Percentiles rank a stretch among this genome's conserved stretches.
phyloP scores from a whole-genome alignment of 179 eudicot genomes.

The Gypsophila paniculata region DNA sequence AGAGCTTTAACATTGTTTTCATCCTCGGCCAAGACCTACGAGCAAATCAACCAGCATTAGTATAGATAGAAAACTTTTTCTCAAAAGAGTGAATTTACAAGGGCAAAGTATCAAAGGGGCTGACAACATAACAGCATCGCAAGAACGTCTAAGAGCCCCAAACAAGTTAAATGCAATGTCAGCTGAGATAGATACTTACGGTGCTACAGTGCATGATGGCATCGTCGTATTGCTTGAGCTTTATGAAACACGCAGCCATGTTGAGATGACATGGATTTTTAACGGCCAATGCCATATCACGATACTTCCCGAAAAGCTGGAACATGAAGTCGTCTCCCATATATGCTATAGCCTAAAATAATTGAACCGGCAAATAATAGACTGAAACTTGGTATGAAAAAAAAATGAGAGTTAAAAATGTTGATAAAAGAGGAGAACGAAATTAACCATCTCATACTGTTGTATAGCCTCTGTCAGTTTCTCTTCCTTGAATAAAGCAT shows the following conservation, averaged over 20 bases:
- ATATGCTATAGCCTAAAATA: constrained; percentile 82
- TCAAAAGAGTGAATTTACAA: no score
- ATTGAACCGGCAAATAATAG: background rate
- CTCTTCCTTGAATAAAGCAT: constrained; percentile 85
- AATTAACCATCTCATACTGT: constrained; percentile 91
- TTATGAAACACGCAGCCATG: constrained; percentile 86
- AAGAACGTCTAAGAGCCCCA: background rate
- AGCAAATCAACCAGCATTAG: background rate
- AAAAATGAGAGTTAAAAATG: background rate
- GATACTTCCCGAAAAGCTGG: constrained; percentile 89
- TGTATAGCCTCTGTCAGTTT: constrained; percentile 93
- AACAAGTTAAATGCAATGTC: background rate
- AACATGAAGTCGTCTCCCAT: constrained; percentile 99
- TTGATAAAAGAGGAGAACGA: constrained; percentile 3
- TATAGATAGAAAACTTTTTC: no score
- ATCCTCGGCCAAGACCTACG: constrained; percentile 68
- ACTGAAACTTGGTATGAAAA: constrained; percentile 1
- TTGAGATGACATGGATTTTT: constrained; percentile 96
- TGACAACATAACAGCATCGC: background rate
- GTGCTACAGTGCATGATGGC: constrained; percentile 85
- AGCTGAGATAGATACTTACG: constrained; percentile 39
- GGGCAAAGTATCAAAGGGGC: no score
- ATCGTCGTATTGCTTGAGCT: constrained; percentile 77
- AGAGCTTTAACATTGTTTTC: constrained; percentile 81
- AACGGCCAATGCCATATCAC: constrained; percentile 98